Percentiles rank a stretch among this genome's conserved stretches.
phyloP scores from a whole-genome alignment of 371 early-diverging fungal genomes.

The Haplosporangium sp. region DNA sequence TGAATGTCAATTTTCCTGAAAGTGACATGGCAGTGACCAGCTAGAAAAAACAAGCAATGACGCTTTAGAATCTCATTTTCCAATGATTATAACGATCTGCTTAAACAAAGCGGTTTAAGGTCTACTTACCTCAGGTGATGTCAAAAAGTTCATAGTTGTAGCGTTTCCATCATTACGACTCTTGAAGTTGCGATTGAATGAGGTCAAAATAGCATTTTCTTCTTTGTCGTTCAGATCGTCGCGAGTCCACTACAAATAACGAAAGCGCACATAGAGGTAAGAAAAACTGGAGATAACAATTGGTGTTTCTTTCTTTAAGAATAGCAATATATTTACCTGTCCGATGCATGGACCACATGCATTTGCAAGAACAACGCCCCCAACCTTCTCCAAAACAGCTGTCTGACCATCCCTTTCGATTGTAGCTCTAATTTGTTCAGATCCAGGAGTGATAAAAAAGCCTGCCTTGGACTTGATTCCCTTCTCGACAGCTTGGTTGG shows the following conservation, averaged over 20 bases:
- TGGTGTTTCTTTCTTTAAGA: neutral
- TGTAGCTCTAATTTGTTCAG: slow-evolving; percentile 96
- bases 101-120: neutral
- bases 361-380: slow-evolving; percentile 90
- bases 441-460: slow-evolving; percentile 95
- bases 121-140: slow-evolving; percentile 84
- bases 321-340: slow-evolving; percentile 61
- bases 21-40: slow-evolving; percentile 95
- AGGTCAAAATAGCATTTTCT: slow-evolving; percentile 93
- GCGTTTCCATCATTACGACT: slow-evolving; percentile 97
- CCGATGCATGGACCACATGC: slow-evolving; percentile 94
- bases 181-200: slow-evolving; percentile 97
- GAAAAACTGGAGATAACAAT: neutral
- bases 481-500: slow-evolving; percentile 83
- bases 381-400: slow-evolving; percentile 82
- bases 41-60: slow-evolving; percentile 29
- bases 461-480: slow-evolving; percentile 85
- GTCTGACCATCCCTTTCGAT: slow-evolving; percentile 94
- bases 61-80: neutral
- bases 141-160: slow-evolving; percentile 93
- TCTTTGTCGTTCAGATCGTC: slow-evolving; percentile 74
- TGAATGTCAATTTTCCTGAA: slow-evolving; percentile 89
- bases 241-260: slow-evolving; percentile 88
- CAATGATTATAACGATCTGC: neutral
- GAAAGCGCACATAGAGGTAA: neutral